These are phyloP conservation scores for Dactylellina drechsleri DNA, from an alignment of 2,329 filamentous ascomycete genomes.

Conservation along the genomic window DNA sequence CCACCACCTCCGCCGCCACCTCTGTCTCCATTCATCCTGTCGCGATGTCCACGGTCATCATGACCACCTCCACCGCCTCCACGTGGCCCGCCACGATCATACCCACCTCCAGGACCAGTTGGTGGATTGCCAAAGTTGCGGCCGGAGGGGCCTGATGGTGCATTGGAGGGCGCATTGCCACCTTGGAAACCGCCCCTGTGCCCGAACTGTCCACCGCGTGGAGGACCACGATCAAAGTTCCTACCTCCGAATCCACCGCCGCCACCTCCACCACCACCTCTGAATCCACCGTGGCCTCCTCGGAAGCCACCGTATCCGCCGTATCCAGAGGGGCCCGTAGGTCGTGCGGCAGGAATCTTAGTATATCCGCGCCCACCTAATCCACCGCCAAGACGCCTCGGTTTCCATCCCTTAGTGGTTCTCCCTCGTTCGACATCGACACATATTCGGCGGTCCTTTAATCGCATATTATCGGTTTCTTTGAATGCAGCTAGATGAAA, in stretches of 20 bases:
- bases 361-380: conserved; percentile 93
- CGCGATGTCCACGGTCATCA: conserved; percentile 51
- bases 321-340: conserved; percentile 72
- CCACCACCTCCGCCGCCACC: conserved; percentile 54
- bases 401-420: conserved; percentile 92
- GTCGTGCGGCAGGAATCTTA: conserved; percentile 77
- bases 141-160: conserved; percentile 72
- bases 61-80: conserved; percentile 23
- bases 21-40: conserved; percentile 53
- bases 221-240: conserved; percentile 60
- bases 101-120: conserved; percentile 60
- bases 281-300: conserved; percentile 67
- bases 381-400: conserved; percentile 88
- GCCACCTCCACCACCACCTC: conserved; percentile 61
- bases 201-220: conserved; percentile 62
- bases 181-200: conserved; percentile 67
- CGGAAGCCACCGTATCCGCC: conserved; percentile 69
- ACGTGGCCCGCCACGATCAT: conserved; percentile 51
- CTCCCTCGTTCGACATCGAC: conserved; percentile 96
- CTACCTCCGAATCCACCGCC: conserved; percentile 60
- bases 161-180: conserved; percentile 67
- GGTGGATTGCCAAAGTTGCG: conserved; percentile 65
- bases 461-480: conserved; percentile 84
- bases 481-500: conserved; percentile 85
- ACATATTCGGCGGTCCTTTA: conserved; percentile 89